Evolutionary conservation across 2,329 filamentous ascomycete genomes (phyloP), one percentile per base, ranked within the genome.

Genomic region (Volutella citrinella): DNA sequence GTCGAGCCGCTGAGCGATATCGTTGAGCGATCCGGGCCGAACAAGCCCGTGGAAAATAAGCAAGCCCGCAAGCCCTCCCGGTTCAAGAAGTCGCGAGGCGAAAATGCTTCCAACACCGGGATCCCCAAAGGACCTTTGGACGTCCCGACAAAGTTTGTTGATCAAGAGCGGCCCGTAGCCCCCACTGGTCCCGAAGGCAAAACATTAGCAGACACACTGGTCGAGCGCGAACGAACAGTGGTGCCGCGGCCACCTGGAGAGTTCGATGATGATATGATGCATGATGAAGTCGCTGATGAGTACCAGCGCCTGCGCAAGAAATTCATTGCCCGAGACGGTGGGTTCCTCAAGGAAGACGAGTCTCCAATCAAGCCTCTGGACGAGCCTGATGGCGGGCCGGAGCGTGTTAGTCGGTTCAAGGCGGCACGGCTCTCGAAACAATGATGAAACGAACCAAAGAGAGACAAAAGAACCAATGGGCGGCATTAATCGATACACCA

Each of bases 221-320:
- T 82, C 15, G 80, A 84, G 56, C 72, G 74, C 24, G 64, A 72
- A 26, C 55, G 63, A 8, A 54, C 46, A 17, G 36, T 43, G 6
- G 40, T 45, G 19, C 51, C 59, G 17, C 37, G 48, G n/a, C 38
- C 48, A 40, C 77, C 78, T 0, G 77, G 85, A 46, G 82, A 86
- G 45, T 69, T 91, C 23, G 84, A 95, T 6, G 71, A 79, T 14
- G 46, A 52, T n/a, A 66, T 90, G 19, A 69, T 91, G 31, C 76
- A 84, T 33, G 80, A 86, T 43, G 84, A 95, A 58, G 80, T 95
- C 11, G 82, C 86, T 7, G 77, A 79, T 22, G 86, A 94, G 55
- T 95, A 95, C 60, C 84, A 95, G 58, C 80, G 78, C 27, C 72
- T 87, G 59, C 83, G 91, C 14, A 95, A 90, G 56, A 78, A 77